Base-by-base conservation (phyloP, 768 basidiomycete species). In the Suillus decipiens region DNA sequence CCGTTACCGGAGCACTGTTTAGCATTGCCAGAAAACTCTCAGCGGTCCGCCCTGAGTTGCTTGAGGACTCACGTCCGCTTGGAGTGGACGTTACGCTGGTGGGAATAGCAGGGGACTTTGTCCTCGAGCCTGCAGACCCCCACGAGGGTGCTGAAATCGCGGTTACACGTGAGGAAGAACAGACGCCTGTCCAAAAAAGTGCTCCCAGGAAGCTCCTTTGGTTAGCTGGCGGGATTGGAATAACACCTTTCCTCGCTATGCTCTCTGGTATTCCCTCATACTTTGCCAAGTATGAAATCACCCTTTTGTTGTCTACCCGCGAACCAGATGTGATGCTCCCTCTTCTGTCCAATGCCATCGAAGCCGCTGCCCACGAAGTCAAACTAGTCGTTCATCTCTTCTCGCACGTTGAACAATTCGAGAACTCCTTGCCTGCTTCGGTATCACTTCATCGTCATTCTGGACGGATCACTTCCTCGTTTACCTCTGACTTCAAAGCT, bases 231-330 rank as follows among this genome's bases (percentile, higher is more conserved):
- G 87, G 88, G 1, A 88, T 89, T 60, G 88, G 88, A 2, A 63
- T 89, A 53, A 89, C 88, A 17, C 87, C 87, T 0, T 89, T 87
- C 73, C 70, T 89, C 36, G 82, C 81, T 37, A 85, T 88, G 86
- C 73, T 88, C 4, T 61, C 15, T 57, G 51, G 28, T 28, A 33
- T 31, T 42, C 5, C 51, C 17, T 42, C 37, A 14, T 24, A 22
- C 39, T 59, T 28, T 31, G 15, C 61, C 24, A 39, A 67, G 19
- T 68, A 71, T 33, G 78, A 85, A 61, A 78, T 89, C 43, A 68
- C 73, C 0, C 74, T 88, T 24, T 66, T 82, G 0, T 66, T 88
- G 2, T 81, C 87, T 0, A 84, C 84, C 0, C 78, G 82, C 41
- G 86, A 88, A 67, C 86, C 86, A 0, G 75, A 82, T 1, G 76